phyloP scores from a whole-genome alignment of 345 rosid species.

The Clausena lansium region DNA sequence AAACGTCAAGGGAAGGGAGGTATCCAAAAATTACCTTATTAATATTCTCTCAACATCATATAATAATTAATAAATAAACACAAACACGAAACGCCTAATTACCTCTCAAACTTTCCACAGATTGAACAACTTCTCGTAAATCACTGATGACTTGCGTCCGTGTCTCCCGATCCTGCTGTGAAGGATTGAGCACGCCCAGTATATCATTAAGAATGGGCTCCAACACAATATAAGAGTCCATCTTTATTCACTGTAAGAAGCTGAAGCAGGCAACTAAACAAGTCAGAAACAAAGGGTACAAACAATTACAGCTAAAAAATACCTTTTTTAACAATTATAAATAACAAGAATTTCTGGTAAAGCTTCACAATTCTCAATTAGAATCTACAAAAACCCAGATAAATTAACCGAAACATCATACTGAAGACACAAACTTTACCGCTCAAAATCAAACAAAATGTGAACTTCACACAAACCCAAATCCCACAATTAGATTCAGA shows the following conservation, averaged over 20 bases:
- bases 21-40: no score
- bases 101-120: constrained; percentile 83
- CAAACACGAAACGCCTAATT: constrained; percentile 9
- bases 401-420: neutral
- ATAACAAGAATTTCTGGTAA: neutral
- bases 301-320: neutral
- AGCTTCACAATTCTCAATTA: neutral
- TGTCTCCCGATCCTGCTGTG: constrained; percentile 45
- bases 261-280: constrained; percentile 18
- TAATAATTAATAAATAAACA: no score
- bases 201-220: constrained; percentile 56
- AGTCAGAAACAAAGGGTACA: constrained; percentile 5
- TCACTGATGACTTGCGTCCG: constrained; percentile 52
- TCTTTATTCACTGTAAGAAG: constrained; percentile 23
- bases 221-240: constrained; percentile 41
- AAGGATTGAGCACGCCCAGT: constrained; percentile 57
- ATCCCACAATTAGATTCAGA: neutral
- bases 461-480: neutral
- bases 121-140: constrained; percentile 45
- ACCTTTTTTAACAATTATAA: neutral
- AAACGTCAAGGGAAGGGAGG: no score
- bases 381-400: neutral
- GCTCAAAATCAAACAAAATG: neutral
- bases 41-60: neutral
- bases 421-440: neutral